Evolutionary conservation across 805 yeast genomes (phyloP).

Genomic region (Candida germanica): DNA sequence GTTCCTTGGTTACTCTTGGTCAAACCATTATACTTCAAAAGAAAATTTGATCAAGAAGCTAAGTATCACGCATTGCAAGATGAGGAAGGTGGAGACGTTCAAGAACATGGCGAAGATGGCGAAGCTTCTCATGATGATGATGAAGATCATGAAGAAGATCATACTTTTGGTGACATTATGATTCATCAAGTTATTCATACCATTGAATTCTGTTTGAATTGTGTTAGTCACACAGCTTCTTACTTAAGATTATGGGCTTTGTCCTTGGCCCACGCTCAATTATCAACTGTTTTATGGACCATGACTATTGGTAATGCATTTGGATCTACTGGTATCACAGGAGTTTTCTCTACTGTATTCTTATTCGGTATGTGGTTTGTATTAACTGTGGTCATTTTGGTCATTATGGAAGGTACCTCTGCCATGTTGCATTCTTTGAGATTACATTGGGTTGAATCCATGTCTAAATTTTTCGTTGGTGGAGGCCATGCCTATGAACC

Average conservation of each 20-base stretch:
- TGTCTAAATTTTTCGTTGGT: conserved; percentile 78
- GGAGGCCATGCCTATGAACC: conserved; percentile 71
- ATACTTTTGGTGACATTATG: conserved; percentile 61
- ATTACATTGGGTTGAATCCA: conserved; percentile 79
- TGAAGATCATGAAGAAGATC: conserved; percentile 39
- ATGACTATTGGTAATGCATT: conserved; percentile 70
- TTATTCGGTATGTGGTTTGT: conserved; percentile 75
- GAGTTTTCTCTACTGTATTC: conserved; percentile 55
- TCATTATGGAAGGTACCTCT: conserved; percentile 81
- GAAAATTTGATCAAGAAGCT: conserved; percentile 50
- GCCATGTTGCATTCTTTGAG: conserved; percentile 78
- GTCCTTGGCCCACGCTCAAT: conserved; percentile 76
- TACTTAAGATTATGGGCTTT: conserved; percentile 77
- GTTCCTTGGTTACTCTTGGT: conserved; percentile 70
- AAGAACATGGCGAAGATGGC: conserved; percentile 24
- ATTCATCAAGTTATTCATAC: conserved; percentile 80
- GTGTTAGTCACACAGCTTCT: conserved; percentile 79
- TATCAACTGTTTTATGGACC: conserved; percentile 70
- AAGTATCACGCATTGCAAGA: conserved; percentile 44
- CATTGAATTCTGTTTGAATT: conserved; percentile 74
- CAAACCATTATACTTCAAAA: conserved; percentile 59
- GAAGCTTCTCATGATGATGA: conserved; percentile 43
- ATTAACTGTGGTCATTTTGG: conserved; percentile 64
- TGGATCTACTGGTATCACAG: conserved; percentile 50
- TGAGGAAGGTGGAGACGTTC: conserved; percentile 26